These are phyloP conservation scores for Dictyostelium firmibasis DNA, from an alignment of 78 protist species.

Conservation along the genomic window DNA sequence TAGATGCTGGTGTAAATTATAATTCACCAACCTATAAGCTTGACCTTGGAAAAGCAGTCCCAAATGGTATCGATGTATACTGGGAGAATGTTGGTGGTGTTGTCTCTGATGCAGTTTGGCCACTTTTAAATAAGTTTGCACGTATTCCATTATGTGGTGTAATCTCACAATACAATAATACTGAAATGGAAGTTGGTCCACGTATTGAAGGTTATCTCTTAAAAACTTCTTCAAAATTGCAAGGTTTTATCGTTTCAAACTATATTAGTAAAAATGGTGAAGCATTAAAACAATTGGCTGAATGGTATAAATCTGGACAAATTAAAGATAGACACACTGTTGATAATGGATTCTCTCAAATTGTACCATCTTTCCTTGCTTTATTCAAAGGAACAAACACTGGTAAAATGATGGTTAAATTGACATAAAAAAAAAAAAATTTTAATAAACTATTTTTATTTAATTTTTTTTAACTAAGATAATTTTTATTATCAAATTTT, in stretches of 20 bases:
- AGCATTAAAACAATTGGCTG: neutral
- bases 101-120: conserved; percentile 60
- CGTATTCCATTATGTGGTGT: conserved; percentile 77
- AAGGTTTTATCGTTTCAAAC: conserved; percentile 72
- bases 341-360: neutral
- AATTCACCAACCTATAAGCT: conserved; percentile 1
- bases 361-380: neutral
- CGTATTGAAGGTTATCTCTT: neutral
- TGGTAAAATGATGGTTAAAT: neutral
- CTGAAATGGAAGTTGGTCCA: neutral
- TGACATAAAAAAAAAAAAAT: too few relatives aligned
- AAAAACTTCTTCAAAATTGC: conserved; percentile 10
- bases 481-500: too few relatives aligned
- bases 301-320: neutral
- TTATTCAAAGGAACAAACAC: neutral
- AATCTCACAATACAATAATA: conserved; percentile 47
- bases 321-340: neutral
- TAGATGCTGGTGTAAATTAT: conserved; percentile 82
- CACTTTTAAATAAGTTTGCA: neutral
- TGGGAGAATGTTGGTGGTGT: conserved; percentile 89
- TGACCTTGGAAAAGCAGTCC: neutral
- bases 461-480: too few relatives aligned
- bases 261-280: neutral
- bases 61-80: conserved; percentile 81
- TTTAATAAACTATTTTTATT: too few relatives aligned